A percentile compares a stretch with the other conserved stretches of the same genome.
These are phyloP conservation scores for Phaeodactylum tricornutum DNA, from an alignment of 108 stramenopile genomes.

Conservation along the genomic window DNA sequence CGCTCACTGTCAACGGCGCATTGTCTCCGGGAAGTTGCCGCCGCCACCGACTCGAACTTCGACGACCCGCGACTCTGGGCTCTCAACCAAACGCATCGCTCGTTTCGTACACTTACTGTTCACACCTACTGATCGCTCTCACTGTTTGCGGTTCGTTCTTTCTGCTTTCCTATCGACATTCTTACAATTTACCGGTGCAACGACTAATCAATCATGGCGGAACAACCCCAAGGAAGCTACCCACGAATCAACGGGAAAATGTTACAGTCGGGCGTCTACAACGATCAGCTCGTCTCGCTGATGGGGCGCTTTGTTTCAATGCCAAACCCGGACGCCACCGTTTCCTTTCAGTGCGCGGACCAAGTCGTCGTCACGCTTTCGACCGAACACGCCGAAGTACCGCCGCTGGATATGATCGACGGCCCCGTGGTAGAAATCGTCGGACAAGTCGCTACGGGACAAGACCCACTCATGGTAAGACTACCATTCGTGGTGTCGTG, in stretches of 20 bases:
- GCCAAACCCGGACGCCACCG: not conserved
- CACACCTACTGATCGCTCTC: too few species aligned
- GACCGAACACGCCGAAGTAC: constrained; percentile 5
- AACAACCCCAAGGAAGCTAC: constrained; percentile 53
- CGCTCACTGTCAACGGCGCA: too few species aligned
- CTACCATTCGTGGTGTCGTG: not conserved
- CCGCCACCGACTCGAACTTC: too few species aligned
- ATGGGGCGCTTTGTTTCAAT: constrained; percentile 1
- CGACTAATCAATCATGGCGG: constrained; percentile 12
- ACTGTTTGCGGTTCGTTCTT: too few species aligned
- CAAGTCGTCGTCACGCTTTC: not conserved
- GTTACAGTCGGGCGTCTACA: constrained; percentile 41
- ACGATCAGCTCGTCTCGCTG: constrained; percentile 8
- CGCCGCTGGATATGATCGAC: constrained; percentile 1
- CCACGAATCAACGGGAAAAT: constrained; percentile 51
- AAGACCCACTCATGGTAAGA: not conserved
- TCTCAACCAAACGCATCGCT: too few species aligned
- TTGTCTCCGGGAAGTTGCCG: too few species aligned
- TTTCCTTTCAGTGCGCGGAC: constrained; percentile 2
- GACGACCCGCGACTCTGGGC: too few species aligned
- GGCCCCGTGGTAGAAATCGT: constrained; percentile 22
- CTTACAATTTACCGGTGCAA: too few species aligned
- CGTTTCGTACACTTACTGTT: too few species aligned
- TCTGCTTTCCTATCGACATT: too few species aligned
- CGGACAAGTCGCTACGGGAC: constrained; percentile 9